Percentiles rank a stretch among this genome's conserved stretches.
phyloP scores from a whole-genome alignment of 1,284 basidiomycete species.

The Ustilago cynodontis region DNA sequence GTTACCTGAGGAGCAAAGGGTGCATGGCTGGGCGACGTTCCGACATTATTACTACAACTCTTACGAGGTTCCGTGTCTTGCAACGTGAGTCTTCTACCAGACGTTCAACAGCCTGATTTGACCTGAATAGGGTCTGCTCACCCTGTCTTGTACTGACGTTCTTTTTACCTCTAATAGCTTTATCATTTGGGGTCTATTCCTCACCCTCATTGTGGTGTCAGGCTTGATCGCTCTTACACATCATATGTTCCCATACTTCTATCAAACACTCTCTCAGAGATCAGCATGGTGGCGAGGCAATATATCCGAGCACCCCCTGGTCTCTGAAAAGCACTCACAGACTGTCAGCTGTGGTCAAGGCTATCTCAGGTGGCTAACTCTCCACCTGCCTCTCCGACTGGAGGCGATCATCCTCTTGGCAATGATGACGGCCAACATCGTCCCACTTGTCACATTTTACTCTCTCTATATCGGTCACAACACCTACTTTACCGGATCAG shows the following conservation, averaged over 20 bases:
- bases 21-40: constrained; percentile 24
- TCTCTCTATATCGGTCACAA: constrained; percentile 25
- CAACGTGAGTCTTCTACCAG: constrained; percentile 15
- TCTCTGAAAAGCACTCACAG: constrained; percentile 18
- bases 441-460: constrained; percentile 34
- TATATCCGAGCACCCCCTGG: constrained; percentile 26
- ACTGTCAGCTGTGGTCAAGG: constrained; percentile 17
- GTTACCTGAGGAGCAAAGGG: constrained; percentile 17
- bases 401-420: constrained; percentile 35
- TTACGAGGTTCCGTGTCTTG: constrained; percentile 32
- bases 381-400: constrained; percentile 48
- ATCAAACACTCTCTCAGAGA: constrained; percentile 2
- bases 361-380: constrained; percentile 22
- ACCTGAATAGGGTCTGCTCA: not conserved
- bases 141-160: not conserved
- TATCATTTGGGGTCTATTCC: constrained; percentile 22
- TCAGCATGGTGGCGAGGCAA: constrained; percentile 23
- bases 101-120: not conserved
- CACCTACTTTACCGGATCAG: constrained; percentile 34
- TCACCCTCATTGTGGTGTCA: constrained; percentile 9
- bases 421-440: constrained; percentile 36
- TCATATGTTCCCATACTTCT: constrained; percentile 7
- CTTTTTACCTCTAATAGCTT: constrained; percentile 11
- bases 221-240: constrained; percentile 8
- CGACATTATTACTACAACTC: constrained; percentile 34